Base-by-base conservation (phyloP, 805 yeast species). In the Saccharomycodes ludwigii region DNA sequence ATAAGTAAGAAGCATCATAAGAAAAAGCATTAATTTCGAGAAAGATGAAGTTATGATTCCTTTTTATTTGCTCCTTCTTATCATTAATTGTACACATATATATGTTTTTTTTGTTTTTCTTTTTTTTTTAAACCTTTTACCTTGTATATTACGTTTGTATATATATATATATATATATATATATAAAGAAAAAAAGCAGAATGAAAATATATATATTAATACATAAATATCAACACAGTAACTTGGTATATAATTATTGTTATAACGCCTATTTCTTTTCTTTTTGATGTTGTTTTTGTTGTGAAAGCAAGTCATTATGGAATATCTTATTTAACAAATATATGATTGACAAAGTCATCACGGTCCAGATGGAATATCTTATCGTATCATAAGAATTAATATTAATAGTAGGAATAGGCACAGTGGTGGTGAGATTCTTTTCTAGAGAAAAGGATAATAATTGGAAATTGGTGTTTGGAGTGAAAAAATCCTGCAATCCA, bases 1-100 rank as follows among this genome's bases (percentile, higher is more conserved):
- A 82, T 86, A 43, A 80, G 84, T 17, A 91, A 86, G 69, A 84
- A 82, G 64, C 67, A 77, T 50, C 49, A 52, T 31, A 80, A 72
- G 60, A 78, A 78, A 54, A 61, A 54, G 48, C 41, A 46, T 14
- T 23, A 24, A 20, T n/a, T n/a, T n/a, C n/a, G 20, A 26, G 21
- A 34, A 28, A 23, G 14, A 13, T 13, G 29, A 17, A 13, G 29
- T 18, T 7, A 13, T 22, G 27, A 20, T n/a, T 10, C 12, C 14
- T 23, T 7, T 23, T n/a, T 23, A 7, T 23, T n/a, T 23, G 12
- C n/a, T n/a, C n/a, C 21, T 20, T 10, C 10, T 10, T 8, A 7
- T 20, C 21, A 8, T 10, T 20, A 7, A 20, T 10, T 20, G 21
- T 8, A 20, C 21, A 8, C 8, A 6, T 11, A n/a, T 8, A 12